Percentiles rank a stretch among this genome's conserved stretches.
These are phyloP conservation scores for Lolium perenne DNA, from an alignment of 176 grass and related monocot species.

Conservation along the genomic window DNA sequence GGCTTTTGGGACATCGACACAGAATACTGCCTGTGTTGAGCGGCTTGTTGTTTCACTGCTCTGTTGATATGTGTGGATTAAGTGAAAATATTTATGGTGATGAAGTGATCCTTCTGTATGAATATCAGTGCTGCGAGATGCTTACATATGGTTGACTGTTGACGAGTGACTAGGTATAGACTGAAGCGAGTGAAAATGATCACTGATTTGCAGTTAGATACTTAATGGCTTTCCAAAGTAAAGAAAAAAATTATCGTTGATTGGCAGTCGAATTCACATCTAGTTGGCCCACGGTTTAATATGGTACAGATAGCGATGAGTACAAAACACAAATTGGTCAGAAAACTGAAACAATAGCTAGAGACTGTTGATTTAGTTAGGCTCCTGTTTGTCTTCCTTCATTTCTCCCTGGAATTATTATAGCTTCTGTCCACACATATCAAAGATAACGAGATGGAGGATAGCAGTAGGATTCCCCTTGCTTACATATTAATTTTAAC, in stretches of 20 bases:
- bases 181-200: too few species aligned
- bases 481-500: not conserved
- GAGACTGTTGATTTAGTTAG: not conserved
- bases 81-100: not conserved
- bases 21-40: too few species aligned
- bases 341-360: not conserved
- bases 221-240: not conserved
- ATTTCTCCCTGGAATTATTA: not conserved
- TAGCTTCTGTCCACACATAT: not conserved
- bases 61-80: not conserved
- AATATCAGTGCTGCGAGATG: not conserved
- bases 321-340: not conserved
- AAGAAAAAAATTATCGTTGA: not conserved
- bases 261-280: not conserved
- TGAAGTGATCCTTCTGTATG: not conserved
- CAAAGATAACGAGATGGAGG: not conserved
- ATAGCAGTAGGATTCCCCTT: not conserved
- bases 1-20: too few species aligned
- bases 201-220: too few species aligned
- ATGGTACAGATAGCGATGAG: not conserved
- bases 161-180: too few species aligned
- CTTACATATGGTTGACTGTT: not conserved
- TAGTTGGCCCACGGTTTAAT: not conserved
- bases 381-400: not conserved
- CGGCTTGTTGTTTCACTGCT: not conserved